Evolutionary conservation across 129 eudicot species (phyloP), one percentile per base, ranked within the genome.

Genomic region (Smallanthus sonchifolius): DNA sequence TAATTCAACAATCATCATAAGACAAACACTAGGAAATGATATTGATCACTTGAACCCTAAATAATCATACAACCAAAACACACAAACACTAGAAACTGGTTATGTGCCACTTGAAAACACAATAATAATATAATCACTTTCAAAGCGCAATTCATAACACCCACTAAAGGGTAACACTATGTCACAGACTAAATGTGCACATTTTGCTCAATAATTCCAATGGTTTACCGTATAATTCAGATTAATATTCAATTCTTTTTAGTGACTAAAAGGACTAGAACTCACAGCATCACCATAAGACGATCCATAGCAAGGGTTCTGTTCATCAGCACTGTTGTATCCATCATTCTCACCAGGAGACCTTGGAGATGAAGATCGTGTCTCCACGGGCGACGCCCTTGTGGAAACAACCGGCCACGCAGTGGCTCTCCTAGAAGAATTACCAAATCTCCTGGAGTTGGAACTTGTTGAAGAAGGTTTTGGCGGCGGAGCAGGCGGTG

Each of bases 241-340:
- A 24, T 24, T 24, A 0, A 24, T 0, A 24, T 24, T 24, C 30
- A 24, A 24, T 24, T 24, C 30, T 24, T 24, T 24, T 0, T 24
- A 24, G 1, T 24, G 30, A 24, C 30, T 24, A 24, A 24, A 40
- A 64, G 37, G 15, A 47, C 69, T 0, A 43, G 43, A 77, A 95
- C 99, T 88, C 70, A 95, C 99, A 42, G 89, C 80, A 74, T 95
- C 99, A 65, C 83, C 84, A 77, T 81, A 88, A 2, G 91, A 83
- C 59, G 97, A 77, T 19, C 83, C 89, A 80, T 54, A 95, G 73
- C 88, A 70, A 5, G 95, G 78, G 30, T 76, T 85, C 49, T 95
- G 99, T 83, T 95, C 99, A 84, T 95, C 99, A 19, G 99, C 96
- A 75, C 99, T 95, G 76, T 95, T 95, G 74, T 95, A 95, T 3